phyloP scores from a whole-genome alignment of 495 filamentous ascomycete species.

The Neurospora africana region DNA sequence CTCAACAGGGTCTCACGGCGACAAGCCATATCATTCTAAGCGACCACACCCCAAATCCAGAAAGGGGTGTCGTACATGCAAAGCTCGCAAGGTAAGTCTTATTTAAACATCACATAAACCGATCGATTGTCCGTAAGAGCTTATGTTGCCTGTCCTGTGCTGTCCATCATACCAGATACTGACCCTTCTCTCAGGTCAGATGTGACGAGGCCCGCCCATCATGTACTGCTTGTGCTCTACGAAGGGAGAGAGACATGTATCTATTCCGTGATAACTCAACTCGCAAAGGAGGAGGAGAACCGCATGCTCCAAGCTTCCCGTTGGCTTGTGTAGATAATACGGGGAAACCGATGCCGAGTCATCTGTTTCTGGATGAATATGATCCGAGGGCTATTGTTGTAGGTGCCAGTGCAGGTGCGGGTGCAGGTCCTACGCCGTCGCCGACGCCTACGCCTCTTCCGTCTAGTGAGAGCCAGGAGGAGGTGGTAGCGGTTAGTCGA shows the following conservation, averaged over 20 bases:
- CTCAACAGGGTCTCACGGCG: background rate
- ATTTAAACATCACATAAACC: background rate
- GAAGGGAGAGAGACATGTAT: conserved; percentile 34
- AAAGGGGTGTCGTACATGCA: conserved; percentile 37
- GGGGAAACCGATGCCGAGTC: background rate
- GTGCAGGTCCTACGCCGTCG: background rate
- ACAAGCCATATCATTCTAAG: conserved; percentile 34
- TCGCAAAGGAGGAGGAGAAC: background rate
- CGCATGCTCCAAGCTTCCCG: background rate
- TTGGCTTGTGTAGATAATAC: background rate
- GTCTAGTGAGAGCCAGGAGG: background rate
- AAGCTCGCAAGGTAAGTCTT: conserved; percentile 25
- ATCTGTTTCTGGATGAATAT: background rate
- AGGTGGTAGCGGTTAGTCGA: background rate
- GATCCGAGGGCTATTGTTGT: background rate
- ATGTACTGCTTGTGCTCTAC: conserved; percentile 35
- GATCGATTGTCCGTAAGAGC: background rate
- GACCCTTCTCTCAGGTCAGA: conserved; percentile 20
- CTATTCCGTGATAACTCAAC: conserved; percentile 18
- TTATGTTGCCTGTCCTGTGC: background rate
- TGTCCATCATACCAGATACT: background rate
- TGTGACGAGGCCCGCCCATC: conserved; percentile 39
- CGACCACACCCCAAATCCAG: conserved; percentile 43
- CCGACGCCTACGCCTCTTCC: background rate
- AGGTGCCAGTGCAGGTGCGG: background rate